Evolutionary conservation across 2,329 filamentous ascomycete species (phyloP).

Genomic region (Madurella mycetomatis): DNA sequence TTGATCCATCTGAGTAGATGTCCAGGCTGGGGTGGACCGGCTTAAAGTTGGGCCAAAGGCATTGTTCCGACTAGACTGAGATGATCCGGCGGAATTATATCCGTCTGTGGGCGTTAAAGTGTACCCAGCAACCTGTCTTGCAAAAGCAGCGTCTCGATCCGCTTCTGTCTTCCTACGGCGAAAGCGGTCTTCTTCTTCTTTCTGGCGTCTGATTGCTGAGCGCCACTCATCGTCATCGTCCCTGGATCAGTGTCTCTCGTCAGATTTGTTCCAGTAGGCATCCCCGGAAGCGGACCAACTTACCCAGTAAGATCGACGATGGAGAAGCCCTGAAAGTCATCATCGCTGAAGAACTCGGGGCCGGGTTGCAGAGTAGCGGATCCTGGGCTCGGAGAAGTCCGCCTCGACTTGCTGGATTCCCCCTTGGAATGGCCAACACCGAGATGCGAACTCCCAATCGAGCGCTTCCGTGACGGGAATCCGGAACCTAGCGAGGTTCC

Average conservation of each 20-base stretch:
- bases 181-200: constrained; percentile 36
- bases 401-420: constrained; percentile 31
- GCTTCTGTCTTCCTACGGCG: constrained; percentile 35
- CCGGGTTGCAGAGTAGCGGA: background rate
- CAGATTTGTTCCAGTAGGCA: background rate
- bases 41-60: constrained; percentile 23
- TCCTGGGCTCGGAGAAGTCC: constrained; percentile 25
- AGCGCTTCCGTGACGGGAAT: constrained; percentile 26
- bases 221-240: constrained; percentile 24
- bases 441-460: constrained; percentile 25
- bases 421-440: constrained; percentile 6
- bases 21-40: constrained; percentile 9
- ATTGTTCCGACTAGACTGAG: constrained; percentile 12
- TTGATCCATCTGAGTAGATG: background rate
- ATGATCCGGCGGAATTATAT: background rate
- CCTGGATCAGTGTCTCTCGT: background rate
- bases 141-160: constrained; percentile 29
- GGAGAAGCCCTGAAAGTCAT: constrained; percentile 4
- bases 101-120: background rate
- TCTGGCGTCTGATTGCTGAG: constrained; percentile 24
- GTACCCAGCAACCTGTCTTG: constrained; percentile 15
- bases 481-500: background rate
- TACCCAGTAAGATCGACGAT: constrained; percentile 30
- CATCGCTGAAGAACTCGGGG: constrained; percentile 1
- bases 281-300: constrained; percentile 1